Evolutionary conservation across 306 rosid species (phyloP), one percentile per base, ranked within the genome.

Genomic region (Canavalia gladiata): DNA sequence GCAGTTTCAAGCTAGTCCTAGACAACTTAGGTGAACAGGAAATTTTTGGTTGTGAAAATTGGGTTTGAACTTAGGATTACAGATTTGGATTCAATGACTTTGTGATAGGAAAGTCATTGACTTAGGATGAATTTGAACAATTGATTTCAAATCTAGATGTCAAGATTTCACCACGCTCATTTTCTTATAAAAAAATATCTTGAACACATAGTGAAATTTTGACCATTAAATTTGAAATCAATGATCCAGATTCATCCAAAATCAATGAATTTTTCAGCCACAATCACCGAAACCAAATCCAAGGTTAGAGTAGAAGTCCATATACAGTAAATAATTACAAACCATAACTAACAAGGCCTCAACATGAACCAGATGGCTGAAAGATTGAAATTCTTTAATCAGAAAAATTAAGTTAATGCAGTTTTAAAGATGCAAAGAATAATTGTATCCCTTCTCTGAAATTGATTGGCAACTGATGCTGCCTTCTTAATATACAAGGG

Each of bases 401-500:
- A 33, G 29, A 45, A 79, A 84, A 10, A 39, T 47, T 18, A 43
- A 42, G 74, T 10, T 35, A 56, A 46, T 8, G 60, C 37, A 79
- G 47, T 81, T 42, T 30, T 41, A 25, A n/a, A 45, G 46, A 57
- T 13, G 66, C 65, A 72, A 62, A 59, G 18, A 51, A 57, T 64
- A 42, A 31, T 7, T 37, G 54, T 4, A 47, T 31, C 55, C 46
- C 70, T 34, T 8, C 4, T 58, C 6, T 3, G 47, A 60, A 78
- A 73, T 72, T 57, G 58, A 42, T 56, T 11, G 59, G 74, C 67
- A 67, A 57, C 76, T 28, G 72, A 45, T 37, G 57, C 65, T 35
- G 1, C 33, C 34, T 45, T 63, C 29, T 13, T 46, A 3, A 37
- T 37, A 39, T 69, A 8, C 5, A 55, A 60, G 59, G 13, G 50